Evolutionary conservation across 495 filamentous ascomycete species (phyloP), one percentile per base, ranked within the genome.

Genomic region (Trichoderma parareesei): DNA sequence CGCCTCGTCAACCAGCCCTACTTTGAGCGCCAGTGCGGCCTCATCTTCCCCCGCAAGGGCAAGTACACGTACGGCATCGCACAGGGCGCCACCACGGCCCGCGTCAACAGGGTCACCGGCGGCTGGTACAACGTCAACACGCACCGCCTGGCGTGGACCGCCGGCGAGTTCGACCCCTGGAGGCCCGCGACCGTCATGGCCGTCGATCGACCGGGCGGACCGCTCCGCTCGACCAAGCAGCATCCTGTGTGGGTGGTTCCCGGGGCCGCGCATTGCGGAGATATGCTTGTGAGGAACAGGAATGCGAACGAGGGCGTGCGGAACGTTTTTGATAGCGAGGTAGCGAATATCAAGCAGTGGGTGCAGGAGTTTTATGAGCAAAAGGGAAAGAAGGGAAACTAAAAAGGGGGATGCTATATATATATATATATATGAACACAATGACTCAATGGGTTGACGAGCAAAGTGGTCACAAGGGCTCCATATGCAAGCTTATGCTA

Each of bases 111-210:
- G 20, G 82, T 77, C 69, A 88, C 85, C 0, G 76, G 81, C 14
- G 87, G 87, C 10, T 89, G 87, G 87, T 65, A 67, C 66, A 67
- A 79, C 59, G 80, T 77, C 16, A 79, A 86, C 67, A 79, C 81
- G 2, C 84, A 80, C 11, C 80, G 87, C 4, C 71, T 88, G 41
- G 81, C 85, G 66, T 85, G 82, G 78, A 77, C 80, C 10, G 88
- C 89, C 68, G 87, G 87, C 9, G 77, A 86, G 73, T 85, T 74
- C 60, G 85, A 87, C 67, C 85, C 85, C 18, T 88, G 84, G 85
- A 74, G 78, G 41, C 76, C 81, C 3, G 77, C 81, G 2, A 78
- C 76, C 10, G 77, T 87, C 1, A 81, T 78, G 0, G 82, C 82
- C 4, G 73, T 75, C 33, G 78, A 79, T 67, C 76, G 84, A 4